A percentile compares a stretch with the other conserved stretches of the same genome.
Conservation (phyloP, 805 yeast species). For the Lipomyces yamadae region DNA sequence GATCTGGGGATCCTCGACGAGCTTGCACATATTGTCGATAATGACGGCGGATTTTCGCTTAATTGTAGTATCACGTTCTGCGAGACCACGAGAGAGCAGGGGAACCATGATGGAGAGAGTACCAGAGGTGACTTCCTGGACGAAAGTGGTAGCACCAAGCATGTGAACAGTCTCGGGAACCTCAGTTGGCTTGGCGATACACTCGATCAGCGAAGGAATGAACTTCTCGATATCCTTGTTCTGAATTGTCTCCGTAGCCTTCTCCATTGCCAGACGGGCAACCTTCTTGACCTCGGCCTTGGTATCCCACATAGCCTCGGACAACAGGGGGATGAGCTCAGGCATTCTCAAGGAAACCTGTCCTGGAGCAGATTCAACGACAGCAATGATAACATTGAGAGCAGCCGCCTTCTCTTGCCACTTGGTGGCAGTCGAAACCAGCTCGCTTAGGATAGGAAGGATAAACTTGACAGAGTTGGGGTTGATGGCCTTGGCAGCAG, state of each 20-base stretch:
- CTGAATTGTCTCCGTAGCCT: conserved; percentile 95
- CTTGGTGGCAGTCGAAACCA: conserved; percentile 72
- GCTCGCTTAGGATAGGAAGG: conserved; percentile 75
- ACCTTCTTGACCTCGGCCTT: conserved; percentile 96
- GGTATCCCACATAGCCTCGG: conserved; percentile 99
- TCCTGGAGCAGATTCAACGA: conserved; percentile 92
- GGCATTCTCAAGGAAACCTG: conserved; percentile 99
- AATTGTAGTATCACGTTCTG: conserved; percentile 99
- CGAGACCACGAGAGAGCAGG: conserved; percentile 97
- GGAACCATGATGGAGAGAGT: conserved; percentile 99
- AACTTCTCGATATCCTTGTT: conserved; percentile 99
- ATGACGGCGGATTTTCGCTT: conserved; percentile 99
- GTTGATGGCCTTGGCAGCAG: conserved; percentile 80
- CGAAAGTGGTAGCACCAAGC: conserved; percentile 99
- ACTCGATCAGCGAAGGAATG: conserved; percentile 95
- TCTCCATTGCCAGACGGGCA: conserved; percentile 93
- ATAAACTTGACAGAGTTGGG: conserved; percentile 92
- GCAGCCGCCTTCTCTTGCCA: conserved; percentile 98
- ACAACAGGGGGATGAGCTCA: conserved; percentile 95
- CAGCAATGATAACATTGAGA: conserved; percentile 78
- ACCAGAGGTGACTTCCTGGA: conserved; percentile 99
- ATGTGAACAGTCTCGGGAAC: conserved; percentile 99
- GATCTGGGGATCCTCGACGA: conserved; percentile 99
- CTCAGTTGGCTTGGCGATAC: conserved; percentile 95
- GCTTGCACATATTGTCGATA: conserved; percentile 99